phyloP scores from a whole-genome alignment of 2,329 filamentous ascomycete species.

The Epichloe gansuensis region DNA sequence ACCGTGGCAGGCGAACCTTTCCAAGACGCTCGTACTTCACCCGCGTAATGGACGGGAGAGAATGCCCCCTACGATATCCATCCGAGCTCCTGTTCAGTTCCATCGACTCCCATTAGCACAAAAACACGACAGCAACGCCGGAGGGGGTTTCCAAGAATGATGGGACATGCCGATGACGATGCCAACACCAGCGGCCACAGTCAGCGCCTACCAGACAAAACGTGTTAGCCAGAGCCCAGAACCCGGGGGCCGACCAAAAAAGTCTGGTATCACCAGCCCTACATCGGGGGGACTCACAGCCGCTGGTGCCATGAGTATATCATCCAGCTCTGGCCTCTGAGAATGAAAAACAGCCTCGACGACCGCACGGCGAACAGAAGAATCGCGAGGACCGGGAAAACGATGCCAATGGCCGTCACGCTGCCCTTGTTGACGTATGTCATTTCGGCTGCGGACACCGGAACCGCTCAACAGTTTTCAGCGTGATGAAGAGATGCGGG shows the following conservation, averaged over 20 bases:
- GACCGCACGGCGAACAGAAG: neutral
- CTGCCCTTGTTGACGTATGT: neutral
- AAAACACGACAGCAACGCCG: no score
- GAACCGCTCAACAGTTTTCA: no score
- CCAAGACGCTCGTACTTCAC: neutral
- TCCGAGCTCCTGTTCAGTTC: neutral
- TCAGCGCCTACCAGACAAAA: neutral
- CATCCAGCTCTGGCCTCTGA: neutral
- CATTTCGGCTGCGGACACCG: neutral
- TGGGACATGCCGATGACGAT: neutral
- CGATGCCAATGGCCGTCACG: neutral
- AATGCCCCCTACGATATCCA: neutral
- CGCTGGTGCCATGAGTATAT: neutral
- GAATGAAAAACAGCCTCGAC: neutral
- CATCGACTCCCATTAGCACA: no score
- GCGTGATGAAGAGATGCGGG: neutral
- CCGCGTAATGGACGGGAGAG: neutral
- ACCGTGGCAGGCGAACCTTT: neutral
- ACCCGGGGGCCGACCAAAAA: no score
- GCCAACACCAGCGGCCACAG: neutral
- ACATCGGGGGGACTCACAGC: neutral
- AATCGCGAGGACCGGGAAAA: neutral
- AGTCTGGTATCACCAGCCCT: no score
- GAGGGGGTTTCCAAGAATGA: neutral
- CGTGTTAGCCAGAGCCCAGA: no score